Percentiles rank a stretch among this genome's conserved stretches.
Conservation (phyloP, 352 stramenopile species). For the Pythium phragmitis region DNA sequence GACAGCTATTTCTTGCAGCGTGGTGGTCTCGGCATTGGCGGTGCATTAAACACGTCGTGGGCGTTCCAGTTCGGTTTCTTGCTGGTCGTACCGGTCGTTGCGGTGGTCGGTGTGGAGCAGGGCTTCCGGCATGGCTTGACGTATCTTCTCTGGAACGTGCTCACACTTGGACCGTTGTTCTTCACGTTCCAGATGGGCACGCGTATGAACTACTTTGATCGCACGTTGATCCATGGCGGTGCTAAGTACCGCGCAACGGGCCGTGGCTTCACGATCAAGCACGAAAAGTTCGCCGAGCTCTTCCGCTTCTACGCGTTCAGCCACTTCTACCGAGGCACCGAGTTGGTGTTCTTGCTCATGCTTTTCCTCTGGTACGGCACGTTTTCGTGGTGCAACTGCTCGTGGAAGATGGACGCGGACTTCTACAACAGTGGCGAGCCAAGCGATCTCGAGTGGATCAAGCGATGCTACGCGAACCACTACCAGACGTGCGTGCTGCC, state of each 20-base stretch:
- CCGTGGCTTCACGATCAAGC: slow-evolving; percentile 98
- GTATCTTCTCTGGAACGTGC: slow-evolving; percentile 93
- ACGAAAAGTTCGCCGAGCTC: slow-evolving; percentile 97
- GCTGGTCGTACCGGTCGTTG: slow-evolving; percentile 96
- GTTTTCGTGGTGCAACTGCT: slow-evolving; percentile 92
- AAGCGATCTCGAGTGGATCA: slow-evolving; percentile 72
- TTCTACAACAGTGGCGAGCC: slow-evolving; percentile 81
- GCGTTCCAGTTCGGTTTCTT: slow-evolving; percentile 95
- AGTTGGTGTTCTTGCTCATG: slow-evolving; percentile 87
- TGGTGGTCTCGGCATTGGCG: slow-evolving; percentile 92
- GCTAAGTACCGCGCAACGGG: slow-evolving; percentile 98
- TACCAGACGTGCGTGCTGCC: slow-evolving; percentile 92
- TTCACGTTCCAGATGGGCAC: slow-evolving; percentile 99
- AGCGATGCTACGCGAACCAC: slow-evolving; percentile 74
- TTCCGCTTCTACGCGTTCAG: slow-evolving; percentile 98
- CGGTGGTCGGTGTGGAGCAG: slow-evolving; percentile 96
- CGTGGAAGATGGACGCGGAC: slow-evolving; percentile 61
- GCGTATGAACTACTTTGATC: slow-evolving; percentile 98
- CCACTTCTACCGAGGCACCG: slow-evolving; percentile 97
- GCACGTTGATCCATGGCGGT: slow-evolving; percentile 96
- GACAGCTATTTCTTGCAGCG: slow-evolving; percentile 91
- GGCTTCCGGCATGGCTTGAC: slow-evolving; percentile 93
- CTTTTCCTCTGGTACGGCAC: slow-evolving; percentile 91
- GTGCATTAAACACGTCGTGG: slow-evolving; percentile 95
- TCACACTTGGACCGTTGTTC: slow-evolving; percentile 98